Evolutionary conservation across 805 yeast species (phyloP), one percentile per base, ranked within the genome.

Genomic region (Jamesozyma jinghongensis): DNA sequence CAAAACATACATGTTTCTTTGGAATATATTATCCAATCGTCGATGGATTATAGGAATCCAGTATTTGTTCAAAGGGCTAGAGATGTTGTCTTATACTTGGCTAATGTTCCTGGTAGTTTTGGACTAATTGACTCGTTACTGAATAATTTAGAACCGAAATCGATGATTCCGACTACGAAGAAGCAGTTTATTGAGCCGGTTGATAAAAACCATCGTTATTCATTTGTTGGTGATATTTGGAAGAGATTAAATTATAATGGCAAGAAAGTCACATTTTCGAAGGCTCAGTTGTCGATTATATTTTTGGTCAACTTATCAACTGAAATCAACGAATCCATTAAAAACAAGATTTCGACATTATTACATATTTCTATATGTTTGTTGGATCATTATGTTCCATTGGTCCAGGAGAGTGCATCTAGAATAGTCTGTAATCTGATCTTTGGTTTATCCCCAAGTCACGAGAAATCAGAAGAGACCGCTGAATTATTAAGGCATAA

Each of bases 391-490:
- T 94, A 92, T 58, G 70, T 85, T 26, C 75, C 78, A 0, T 64
- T 86, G 17, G 88, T 92, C 3, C 94, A 83, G 50, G 88, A 84
- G 42, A 92, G 86, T 48, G 92, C 96, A 0, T 71, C 79, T 2
- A 80, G 81, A 34, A 68, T 90, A 48, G 67, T 90, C 32, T 75
- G 84, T 38, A 85, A 84, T 46, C 63, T 85, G 35, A 70, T 88
- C 19, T 85, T 78, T 55, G 77, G 77, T 25, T 68, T 80, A 2
- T 71, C 74, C 0, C 68, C 71, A 5, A 69, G 74, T 12, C 68
- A 67, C 34, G 77, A 74, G 27, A 73, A 72, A 43, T 69, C 81
- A 2, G 72, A 66, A 31, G 74, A 70, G 34, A 71, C 82, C 1
- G 77, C 83, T 12, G 74, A 74, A 7, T 50, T 73, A 19, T 65